A percentile compares a stretch with the other conserved stretches of the same genome.
phyloP scores from a whole-genome alignment of 2,329 filamentous ascomycete genomes.

The Seiridium cupressi region DNA sequence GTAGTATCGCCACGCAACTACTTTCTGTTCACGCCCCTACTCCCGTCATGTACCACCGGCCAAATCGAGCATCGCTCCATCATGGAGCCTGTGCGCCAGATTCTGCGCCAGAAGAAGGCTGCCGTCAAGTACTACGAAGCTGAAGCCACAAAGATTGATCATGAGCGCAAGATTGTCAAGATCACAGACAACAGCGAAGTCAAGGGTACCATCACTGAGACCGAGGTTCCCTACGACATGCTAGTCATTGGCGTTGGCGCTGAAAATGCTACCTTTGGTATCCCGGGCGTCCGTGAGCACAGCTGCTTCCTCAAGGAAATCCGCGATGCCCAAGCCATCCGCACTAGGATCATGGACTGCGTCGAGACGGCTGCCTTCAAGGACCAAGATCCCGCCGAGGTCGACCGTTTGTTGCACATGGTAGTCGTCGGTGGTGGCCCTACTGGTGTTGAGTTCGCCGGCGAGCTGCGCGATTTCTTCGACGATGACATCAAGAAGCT shows the following conservation, averaged over 20 bases:
- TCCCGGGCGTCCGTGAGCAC: slow-evolving; percentile 91
- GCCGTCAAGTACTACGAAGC: slow-evolving; percentile 97
- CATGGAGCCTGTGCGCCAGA: slow-evolving; percentile 98
- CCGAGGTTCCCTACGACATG: slow-evolving; percentile 96
- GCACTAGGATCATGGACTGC: slow-evolving; percentile 99
- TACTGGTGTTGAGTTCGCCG: slow-evolving; percentile 96
- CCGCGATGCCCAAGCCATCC: slow-evolving; percentile 89
- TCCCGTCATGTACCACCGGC: slow-evolving; percentile 96
- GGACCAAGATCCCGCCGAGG: slow-evolving; percentile 83
- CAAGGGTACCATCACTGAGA: slow-evolving; percentile 77
- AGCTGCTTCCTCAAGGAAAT: slow-evolving; percentile 99
- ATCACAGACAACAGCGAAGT: slow-evolving; percentile 92
- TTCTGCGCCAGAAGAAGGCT: slow-evolving; percentile 91
- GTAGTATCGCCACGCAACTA: slow-evolving; percentile 98
- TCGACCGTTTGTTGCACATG: slow-evolving; percentile 96
- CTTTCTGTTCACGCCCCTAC: slow-evolving; percentile 97
- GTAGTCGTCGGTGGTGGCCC: slow-evolving; percentile 92
- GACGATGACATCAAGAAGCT: slow-evolving; percentile 97
- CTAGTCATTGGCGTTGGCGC: slow-evolving; percentile 95
- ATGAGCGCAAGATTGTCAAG: slow-evolving; percentile 82
- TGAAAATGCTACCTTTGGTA: slow-evolving; percentile 98
- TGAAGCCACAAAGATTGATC: slow-evolving; percentile 92
- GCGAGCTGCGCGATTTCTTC: slow-evolving; percentile 98
- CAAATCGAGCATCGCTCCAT: slow-evolving; percentile 98
- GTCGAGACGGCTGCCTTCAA: slow-evolving; percentile 99